Conservation (phyloP, 2,329 filamentous ascomycete species). For the Colletotrichum noveboracense region DNA sequence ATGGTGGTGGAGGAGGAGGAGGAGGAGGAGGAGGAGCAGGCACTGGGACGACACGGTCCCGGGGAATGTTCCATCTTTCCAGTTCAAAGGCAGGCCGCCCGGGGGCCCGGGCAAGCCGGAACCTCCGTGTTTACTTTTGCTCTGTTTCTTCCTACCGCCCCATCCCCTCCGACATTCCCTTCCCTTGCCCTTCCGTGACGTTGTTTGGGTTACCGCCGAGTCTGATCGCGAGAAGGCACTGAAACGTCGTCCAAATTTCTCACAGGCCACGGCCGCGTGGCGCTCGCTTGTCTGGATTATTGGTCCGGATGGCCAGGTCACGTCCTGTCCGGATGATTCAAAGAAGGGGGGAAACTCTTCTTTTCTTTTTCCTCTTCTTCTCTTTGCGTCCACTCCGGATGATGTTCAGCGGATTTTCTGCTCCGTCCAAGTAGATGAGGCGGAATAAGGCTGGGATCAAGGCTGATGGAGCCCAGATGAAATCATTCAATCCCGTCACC, state of each 20-base stretch:
- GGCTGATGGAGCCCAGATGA: neutral
- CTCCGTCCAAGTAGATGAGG: neutral
- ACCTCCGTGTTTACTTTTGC: neutral
- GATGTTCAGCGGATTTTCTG: neutral
- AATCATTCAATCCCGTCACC: neutral
- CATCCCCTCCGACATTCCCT: neutral
- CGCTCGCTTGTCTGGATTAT: neutral
- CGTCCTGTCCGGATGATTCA: neutral
- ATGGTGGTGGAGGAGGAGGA: neutral
- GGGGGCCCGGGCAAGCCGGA: neutral
- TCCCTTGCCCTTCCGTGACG: neutral
- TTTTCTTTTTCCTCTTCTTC: neutral
- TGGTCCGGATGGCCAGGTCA: neutral
- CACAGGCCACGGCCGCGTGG: slow-evolving; percentile 3
- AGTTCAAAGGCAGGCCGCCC: neutral
- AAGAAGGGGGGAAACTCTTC: neutral
- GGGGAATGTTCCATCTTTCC: neutral
- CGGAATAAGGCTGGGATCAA: neutral
- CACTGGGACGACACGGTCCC: neutral
- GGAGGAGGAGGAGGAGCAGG: neutral
- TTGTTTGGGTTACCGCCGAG: slow-evolving; percentile 7
- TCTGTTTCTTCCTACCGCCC: neutral
- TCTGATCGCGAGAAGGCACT: slow-evolving; percentile 2
- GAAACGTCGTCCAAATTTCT: slow-evolving; percentile 13
- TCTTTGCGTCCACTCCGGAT: neutral